Conservation (phyloP, 495 filamentous ascomycete species). For the Podospora pseudopauciseta region DNA sequence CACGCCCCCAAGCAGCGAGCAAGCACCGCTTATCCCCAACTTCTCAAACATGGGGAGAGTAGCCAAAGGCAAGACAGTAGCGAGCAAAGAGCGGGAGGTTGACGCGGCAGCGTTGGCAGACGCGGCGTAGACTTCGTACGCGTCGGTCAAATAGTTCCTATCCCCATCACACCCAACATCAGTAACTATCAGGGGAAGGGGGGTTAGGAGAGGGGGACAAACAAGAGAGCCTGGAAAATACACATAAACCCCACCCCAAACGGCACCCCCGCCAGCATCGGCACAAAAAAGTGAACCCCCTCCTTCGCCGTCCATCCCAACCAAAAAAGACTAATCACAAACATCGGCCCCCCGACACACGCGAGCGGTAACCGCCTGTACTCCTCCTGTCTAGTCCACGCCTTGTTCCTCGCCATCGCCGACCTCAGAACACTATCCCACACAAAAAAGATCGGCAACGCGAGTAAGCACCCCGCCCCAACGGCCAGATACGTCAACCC, state of each 20-base stretch:
- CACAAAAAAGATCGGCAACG: slow-evolving; percentile 52
- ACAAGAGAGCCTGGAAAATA: slow-evolving; percentile 54
- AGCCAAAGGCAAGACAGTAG: slow-evolving; percentile 55
- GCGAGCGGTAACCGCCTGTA: slow-evolving; percentile 62
- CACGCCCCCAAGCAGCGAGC: slow-evolving; percentile 38
- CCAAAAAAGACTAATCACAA: slow-evolving; percentile 67
- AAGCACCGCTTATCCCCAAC: slow-evolving; percentile 38
- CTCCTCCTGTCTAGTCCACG: slow-evolving; percentile 51
- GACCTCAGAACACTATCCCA: slow-evolving; percentile 33
- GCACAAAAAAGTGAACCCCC: slow-evolving; percentile 59
- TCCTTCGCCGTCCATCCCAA: slow-evolving; percentile 61
- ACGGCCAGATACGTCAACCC: slow-evolving; percentile 50
- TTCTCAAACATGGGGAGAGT: slow-evolving; percentile 38
- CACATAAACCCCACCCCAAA: slow-evolving; percentile 66
- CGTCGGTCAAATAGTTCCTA: slow-evolving; percentile 72
- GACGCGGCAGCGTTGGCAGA: slow-evolving; percentile 64
- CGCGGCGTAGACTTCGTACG: slow-evolving; percentile 70
- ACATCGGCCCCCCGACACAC: slow-evolving; percentile 61
- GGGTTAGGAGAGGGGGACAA: slow-evolving; percentile 52
- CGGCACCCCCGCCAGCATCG: slow-evolving; percentile 58
- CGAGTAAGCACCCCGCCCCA: slow-evolving; percentile 41
- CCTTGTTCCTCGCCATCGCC: slow-evolving; percentile 21
- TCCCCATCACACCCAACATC: slow-evolving; percentile 37
- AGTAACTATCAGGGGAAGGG: slow-evolving; percentile 29
- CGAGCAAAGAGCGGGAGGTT: slow-evolving; percentile 57